Conservation (phyloP, 345 rosid species). For the Dipteronia dyeriana region DNA sequence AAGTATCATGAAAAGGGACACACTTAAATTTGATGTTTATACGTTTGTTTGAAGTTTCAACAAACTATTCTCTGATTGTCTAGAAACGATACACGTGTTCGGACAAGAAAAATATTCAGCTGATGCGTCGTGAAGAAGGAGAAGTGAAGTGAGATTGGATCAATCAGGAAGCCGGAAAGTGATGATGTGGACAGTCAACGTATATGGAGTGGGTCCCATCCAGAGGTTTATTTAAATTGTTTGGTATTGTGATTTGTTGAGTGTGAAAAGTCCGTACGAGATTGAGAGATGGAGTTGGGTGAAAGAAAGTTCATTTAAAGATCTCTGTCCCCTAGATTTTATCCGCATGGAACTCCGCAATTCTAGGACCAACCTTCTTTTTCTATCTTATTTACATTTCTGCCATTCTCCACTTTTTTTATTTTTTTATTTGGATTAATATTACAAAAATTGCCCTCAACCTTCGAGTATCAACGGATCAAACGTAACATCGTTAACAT, state of each 20-base stretch:
- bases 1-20: too few relatives aligned
- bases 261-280: conserved; percentile 20
- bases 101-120: too few relatives aligned
- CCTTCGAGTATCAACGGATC: too few relatives aligned
- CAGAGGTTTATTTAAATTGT: neutral
- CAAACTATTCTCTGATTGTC: too few relatives aligned
- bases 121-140: too few relatives aligned
- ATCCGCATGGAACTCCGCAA: conserved; percentile 10
- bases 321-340: conserved; percentile 19
- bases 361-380: neutral
- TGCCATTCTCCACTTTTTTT: conserved; percentile 1
- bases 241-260: neutral
- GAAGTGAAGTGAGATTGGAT: too few relatives aligned
- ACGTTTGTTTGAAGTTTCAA: too few relatives aligned
- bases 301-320: conserved; percentile 1
- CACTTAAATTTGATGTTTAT: too few relatives aligned
- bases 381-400: conserved; percentile 2
- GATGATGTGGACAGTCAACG: neutral
- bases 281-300: neutral
- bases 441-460: too few relatives aligned
- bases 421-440: too few relatives aligned
- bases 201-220: neutral
- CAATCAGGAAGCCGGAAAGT: neutral
- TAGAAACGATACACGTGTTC: too few relatives aligned
- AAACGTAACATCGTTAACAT: too few relatives aligned